phyloP scores from a whole-genome alignment of 2,329 filamentous ascomycete genomes.

The Trichoderma sp. region DNA sequence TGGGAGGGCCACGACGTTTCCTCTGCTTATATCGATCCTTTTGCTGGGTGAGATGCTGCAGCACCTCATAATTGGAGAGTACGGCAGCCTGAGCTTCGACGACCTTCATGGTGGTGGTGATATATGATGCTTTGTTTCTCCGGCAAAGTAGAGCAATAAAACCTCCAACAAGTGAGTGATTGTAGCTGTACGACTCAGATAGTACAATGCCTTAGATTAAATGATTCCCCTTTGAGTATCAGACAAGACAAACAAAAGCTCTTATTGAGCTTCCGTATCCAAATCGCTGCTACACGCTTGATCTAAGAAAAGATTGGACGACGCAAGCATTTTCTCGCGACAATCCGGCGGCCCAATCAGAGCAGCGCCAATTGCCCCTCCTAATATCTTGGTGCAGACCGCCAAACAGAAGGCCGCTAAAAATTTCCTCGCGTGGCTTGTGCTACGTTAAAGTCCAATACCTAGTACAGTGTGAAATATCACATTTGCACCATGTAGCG shows the following conservation, averaged over 20 bases:
- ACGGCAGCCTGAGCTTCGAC: slow-evolving; percentile 67
- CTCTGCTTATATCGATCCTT: slow-evolving; percentile 49
- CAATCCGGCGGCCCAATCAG: slow-evolving; percentile 1
- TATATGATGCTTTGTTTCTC: neutral
- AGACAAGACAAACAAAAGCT: neutral
- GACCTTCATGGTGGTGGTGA: slow-evolving; percentile 57
- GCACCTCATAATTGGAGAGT: slow-evolving; percentile 72
- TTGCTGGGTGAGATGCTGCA: slow-evolving; percentile 60
- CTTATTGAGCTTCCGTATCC: neutral
- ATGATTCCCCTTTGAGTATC: neutral
- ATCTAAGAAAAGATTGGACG: slow-evolving; percentile 7
- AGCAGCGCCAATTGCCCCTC: neutral
- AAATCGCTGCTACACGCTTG: neutral
- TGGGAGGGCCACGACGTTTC: slow-evolving; percentile 52
- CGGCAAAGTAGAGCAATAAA: neutral
- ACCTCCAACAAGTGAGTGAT: neutral
- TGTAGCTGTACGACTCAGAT: neutral
- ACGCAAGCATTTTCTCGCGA: neutral
- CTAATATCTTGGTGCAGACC: neutral
- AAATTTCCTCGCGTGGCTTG: neutral
- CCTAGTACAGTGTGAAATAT: neutral
- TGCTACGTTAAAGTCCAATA: neutral
- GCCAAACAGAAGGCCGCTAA: neutral
- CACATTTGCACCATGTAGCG: neutral
- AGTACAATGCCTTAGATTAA: neutral